phyloP scores from a whole-genome alignment of 2,329 filamentous ascomycete species.

The Cordyceps fumosorosea region DNA sequence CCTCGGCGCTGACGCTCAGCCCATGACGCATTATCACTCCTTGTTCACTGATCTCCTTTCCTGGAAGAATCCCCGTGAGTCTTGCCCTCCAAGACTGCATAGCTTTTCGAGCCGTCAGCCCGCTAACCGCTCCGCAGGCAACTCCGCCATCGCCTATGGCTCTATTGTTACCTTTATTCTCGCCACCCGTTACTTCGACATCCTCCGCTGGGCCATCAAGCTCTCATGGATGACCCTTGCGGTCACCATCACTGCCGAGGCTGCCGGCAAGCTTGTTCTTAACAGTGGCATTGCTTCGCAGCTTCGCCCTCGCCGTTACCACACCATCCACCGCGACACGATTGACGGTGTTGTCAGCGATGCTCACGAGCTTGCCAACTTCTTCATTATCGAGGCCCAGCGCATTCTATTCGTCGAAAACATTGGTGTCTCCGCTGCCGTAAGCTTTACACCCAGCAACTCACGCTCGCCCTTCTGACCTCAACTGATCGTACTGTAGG shows the following conservation, averaged over 20 bases:
- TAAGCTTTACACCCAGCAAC: slow-evolving; percentile 33
- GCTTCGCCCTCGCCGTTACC: slow-evolving; percentile 61
- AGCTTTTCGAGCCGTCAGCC: background rate
- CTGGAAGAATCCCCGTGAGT: slow-evolving; percentile 61
- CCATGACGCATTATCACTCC: slow-evolving; percentile 63
- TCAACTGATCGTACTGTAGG: slow-evolving; percentile 33
- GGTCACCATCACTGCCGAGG: slow-evolving; percentile 54
- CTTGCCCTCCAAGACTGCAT: background rate
- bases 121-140: slow-evolving; percentile 37
- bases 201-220: slow-evolving; percentile 60
- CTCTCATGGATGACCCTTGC: slow-evolving; percentile 57
- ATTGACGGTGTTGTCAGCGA: slow-evolving; percentile 56
- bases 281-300: slow-evolving; percentile 58
- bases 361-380: slow-evolving; percentile 63
- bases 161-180: slow-evolving; percentile 54
- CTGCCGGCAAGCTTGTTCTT: slow-evolving; percentile 53
- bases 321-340: slow-evolving; percentile 57
- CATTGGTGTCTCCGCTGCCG: slow-evolving; percentile 50
- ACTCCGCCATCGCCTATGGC: slow-evolving; percentile 58
- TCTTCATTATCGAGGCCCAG: slow-evolving; percentile 64
- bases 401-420: slow-evolving; percentile 64
- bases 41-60: slow-evolving; percentile 64
- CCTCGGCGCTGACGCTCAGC: slow-evolving; percentile 32
- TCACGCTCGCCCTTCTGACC: background rate
- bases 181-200: slow-evolving; percentile 57